phyloP scores from a whole-genome alignment of 1,284 basidiomycete genomes.

The Ganoderma lucidum region DNA sequence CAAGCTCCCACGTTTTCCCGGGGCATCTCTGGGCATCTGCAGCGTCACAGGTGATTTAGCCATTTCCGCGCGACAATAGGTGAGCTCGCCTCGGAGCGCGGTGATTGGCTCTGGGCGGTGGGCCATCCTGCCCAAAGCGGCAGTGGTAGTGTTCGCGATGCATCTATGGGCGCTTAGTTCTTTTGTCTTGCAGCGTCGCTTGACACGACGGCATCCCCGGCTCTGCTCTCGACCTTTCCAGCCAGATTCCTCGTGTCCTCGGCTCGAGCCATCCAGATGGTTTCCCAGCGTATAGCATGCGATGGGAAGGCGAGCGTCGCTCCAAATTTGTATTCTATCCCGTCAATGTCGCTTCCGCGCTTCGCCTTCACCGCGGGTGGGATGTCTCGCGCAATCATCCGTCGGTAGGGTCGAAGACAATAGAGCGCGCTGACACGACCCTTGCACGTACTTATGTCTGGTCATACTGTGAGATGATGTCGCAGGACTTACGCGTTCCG shows the following conservation, averaged over 20 bases:
- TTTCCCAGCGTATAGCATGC: neutral
- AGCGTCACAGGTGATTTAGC: constrained; percentile 16
- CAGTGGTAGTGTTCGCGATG: constrained; percentile 26
- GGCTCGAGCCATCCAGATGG: neutral
- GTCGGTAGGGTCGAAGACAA: constrained; percentile 11
- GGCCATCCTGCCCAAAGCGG: constrained; percentile 21
- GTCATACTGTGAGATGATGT: constrained; percentile 13
- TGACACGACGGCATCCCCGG: constrained; percentile 21
- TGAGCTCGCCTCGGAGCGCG: constrained; percentile 4
- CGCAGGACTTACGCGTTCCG: neutral
- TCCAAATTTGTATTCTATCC: constrained; percentile 22
- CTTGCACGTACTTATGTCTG: neutral
- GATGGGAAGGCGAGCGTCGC: constrained; percentile 11
- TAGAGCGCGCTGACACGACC: constrained; percentile 5
- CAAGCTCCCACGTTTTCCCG: neutral
- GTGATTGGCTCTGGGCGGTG: constrained; percentile 13
- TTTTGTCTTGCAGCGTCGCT: constrained; percentile 31
- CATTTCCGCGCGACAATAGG: constrained; percentile 27
- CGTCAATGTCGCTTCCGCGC: constrained; percentile 14
- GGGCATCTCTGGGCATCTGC: neutral
- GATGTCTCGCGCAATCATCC: constrained; percentile 9
- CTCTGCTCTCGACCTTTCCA: constrained; percentile 14
- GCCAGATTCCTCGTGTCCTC: constrained; percentile 2
- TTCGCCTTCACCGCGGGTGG: constrained; percentile 2
- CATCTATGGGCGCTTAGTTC: constrained; percentile 22